These are phyloP conservation scores for Trametes sanguinea DNA, from an alignment of 768 basidiomycete genomes.

Conservation along the genomic window DNA sequence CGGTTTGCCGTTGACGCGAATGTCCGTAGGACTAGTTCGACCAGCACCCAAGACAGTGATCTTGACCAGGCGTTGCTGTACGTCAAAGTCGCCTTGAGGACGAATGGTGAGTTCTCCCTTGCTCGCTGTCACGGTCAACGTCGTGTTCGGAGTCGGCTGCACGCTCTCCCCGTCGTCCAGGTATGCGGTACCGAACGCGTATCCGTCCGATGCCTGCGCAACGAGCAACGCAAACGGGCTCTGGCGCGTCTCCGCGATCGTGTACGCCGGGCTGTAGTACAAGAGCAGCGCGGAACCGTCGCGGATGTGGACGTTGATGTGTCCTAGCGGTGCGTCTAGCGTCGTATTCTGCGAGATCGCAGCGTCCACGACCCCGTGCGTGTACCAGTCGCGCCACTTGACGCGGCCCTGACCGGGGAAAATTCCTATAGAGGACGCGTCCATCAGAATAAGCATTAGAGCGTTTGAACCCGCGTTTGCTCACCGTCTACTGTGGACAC, in stretches of 20 bases:
- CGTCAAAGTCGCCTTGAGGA: slow-evolving; percentile 42
- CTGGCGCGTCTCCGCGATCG: slow-evolving; percentile 63
- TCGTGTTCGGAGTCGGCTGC: slow-evolving; percentile 56
- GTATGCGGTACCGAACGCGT: slow-evolving; percentile 61
- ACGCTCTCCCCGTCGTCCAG: slow-evolving; percentile 70
- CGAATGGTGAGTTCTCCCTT: slow-evolving; percentile 40
- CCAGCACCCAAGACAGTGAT: slow-evolving; percentile 59
- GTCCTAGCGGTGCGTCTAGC: slow-evolving; percentile 65
- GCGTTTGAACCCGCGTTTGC: no score
- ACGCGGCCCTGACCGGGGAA: slow-evolving; percentile 64
- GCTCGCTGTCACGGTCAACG: slow-evolving; percentile 46
- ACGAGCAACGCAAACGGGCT: slow-evolving; percentile 66
- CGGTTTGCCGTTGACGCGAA: slow-evolving; percentile 25
- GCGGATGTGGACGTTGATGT: slow-evolving; percentile 76
- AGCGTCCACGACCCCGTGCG: slow-evolving; percentile 54
- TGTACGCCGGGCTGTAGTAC: slow-evolving; percentile 65
- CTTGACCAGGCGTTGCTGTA: slow-evolving; percentile 49
- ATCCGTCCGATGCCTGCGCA: slow-evolving; percentile 48
- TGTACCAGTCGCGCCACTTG: slow-evolving; percentile 77
- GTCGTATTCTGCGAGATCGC: slow-evolving; percentile 46
- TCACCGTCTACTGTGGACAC: slow-evolving; percentile 66
- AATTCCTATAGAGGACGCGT: slow-evolving; percentile 44
- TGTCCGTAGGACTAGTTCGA: slow-evolving; percentile 36
- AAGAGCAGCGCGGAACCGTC: slow-evolving; percentile 66
- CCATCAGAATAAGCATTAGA: background rate